Conservation (phyloP, 345 rosid genomes). For the Mercurialis annua region DNA sequence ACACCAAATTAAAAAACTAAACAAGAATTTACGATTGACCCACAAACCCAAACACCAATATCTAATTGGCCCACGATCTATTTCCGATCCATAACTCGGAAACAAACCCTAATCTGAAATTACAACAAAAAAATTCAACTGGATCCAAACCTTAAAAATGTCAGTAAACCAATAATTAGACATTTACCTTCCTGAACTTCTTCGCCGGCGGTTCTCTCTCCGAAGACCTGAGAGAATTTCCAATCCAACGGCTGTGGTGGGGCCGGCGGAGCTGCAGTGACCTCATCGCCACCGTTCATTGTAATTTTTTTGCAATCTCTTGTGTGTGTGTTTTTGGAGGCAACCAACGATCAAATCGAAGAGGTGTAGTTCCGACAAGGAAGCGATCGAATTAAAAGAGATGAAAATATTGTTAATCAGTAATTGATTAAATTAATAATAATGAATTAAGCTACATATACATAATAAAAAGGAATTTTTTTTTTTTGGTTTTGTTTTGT, state of each 20-base stretch:
- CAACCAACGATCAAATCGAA: constrained; percentile 23
- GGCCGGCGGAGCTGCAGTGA: constrained; percentile 42
- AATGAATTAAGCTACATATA: constrained; percentile 1
- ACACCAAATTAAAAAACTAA: constrained; percentile 11
- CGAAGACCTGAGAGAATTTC: constrained; percentile 99
- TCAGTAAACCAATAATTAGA: background rate
- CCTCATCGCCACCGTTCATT: constrained; percentile 64
- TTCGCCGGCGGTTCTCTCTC: constrained; percentile 90
- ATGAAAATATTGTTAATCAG: constrained; percentile 28
- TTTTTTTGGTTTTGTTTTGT: background rate
- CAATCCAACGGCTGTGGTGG: constrained; percentile 73
- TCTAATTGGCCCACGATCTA: constrained; percentile 33
- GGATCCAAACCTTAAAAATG: constrained; percentile 39
- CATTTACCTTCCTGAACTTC: constrained; percentile 72
- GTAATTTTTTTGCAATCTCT: constrained; percentile 10
- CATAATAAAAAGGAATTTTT: constrained; percentile 9
- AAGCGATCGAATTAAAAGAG: constrained; percentile 21
- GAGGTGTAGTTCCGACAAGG: constrained; percentile 7
- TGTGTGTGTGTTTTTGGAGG: background rate
- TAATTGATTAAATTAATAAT: too few relatives aligned
- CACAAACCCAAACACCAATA: constrained; percentile 25
- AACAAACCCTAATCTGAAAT: constrained; percentile 34
- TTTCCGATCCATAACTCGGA: constrained; percentile 53
- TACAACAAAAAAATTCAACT: constrained; percentile 14
- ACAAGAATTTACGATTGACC: constrained; percentile 29